Base-by-base conservation (phyloP, 768 basidiomycete genomes). In the Rhodosporidiobolus sp. region DNA sequence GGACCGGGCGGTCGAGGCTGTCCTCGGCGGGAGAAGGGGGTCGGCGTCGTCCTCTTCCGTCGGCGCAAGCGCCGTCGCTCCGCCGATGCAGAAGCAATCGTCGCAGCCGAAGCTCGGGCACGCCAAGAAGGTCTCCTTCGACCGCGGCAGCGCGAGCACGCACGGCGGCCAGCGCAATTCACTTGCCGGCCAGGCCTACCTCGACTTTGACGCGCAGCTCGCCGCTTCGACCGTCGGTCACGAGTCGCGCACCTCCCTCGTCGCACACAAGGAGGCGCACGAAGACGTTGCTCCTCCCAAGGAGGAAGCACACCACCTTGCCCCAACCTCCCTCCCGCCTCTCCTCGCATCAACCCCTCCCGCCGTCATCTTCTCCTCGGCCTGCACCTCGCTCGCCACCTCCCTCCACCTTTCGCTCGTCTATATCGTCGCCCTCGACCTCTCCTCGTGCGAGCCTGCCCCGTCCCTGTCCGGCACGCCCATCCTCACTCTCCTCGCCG, bases 391-490 rank as follows among this genome's bases (percentile, higher is more conserved):
- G 0, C 69, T 74, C 53, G 69, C 69, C 1, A 12, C 57, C 1
- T 17, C 10, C 11, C 65, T 74, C 56, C 30, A 56, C 35, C 73
- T 74, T 48, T 28, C 55, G 1, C 60, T 74, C 32, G 69, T 70
- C 62, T 74, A 74, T 62, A 56, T 74, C 57, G 69, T 74, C 65
- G 43, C 52, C 34, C 69, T 73, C 58, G 62, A 55, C 53, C 35
- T 59, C 19, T 43, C 65, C 16, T 1, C 43, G 6, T 65, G 65
- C 65, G 32, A 30, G 8, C 61, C 49, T 22, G 56, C 49, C 28
- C 53, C 56, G 10, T 48, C 53, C 48, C 50, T 53, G 52, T 4
- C 10, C 19, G 35, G 60, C 11, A 16, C 28, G 14, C 58, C 58
- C n/a, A 28, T 26, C 16, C 65, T 69, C 14, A 19, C 38, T 19